Conservation (phyloP, 2,329 filamentous ascomycete genomes). For the Xylaria sp. region DNA sequence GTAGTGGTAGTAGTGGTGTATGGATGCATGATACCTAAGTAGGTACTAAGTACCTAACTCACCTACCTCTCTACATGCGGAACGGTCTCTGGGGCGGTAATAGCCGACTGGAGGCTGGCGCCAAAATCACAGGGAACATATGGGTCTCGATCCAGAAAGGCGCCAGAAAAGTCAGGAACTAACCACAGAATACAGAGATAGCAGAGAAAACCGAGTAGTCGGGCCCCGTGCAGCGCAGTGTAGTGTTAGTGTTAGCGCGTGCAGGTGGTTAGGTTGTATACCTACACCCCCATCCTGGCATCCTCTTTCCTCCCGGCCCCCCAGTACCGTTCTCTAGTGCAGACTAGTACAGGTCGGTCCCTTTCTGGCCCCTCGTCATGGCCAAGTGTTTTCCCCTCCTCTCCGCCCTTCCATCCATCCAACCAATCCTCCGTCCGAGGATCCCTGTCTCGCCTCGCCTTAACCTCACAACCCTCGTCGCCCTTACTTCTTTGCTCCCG, state of each 20-base stretch:
- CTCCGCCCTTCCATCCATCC: constrained; percentile 14
- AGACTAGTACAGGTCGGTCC: neutral
- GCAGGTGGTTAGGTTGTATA: constrained; percentile 24
- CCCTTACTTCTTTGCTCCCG: constrained; percentile 27
- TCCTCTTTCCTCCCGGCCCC: neutral
- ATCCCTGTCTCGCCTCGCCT: constrained; percentile 37
- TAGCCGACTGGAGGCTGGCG: constrained; percentile 30
- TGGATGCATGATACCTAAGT: neutral
- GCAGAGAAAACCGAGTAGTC: constrained; percentile 49
- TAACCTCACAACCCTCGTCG: constrained; percentile 25
- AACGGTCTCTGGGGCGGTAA: constrained; percentile 11
- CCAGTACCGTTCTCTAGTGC: neutral
- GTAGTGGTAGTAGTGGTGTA: no score
- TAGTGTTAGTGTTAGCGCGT: neutral
- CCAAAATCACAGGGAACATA: constrained; percentile 1
- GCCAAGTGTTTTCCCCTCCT: constrained; percentile 14
- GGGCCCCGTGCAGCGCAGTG: constrained; percentile 44
- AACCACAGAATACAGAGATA: neutral
- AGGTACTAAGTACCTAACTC: no score
- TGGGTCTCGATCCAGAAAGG: constrained; percentile 14
- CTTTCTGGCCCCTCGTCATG: constrained; percentile 36
- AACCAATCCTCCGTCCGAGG: constrained; percentile 22
- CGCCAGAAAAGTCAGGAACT: constrained; percentile 16
- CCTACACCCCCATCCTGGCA: constrained; percentile 1
- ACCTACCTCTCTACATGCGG: neutral